Conservation (phyloP, 495 filamentous ascomycete genomes). For the Physcia stellaris region DNA sequence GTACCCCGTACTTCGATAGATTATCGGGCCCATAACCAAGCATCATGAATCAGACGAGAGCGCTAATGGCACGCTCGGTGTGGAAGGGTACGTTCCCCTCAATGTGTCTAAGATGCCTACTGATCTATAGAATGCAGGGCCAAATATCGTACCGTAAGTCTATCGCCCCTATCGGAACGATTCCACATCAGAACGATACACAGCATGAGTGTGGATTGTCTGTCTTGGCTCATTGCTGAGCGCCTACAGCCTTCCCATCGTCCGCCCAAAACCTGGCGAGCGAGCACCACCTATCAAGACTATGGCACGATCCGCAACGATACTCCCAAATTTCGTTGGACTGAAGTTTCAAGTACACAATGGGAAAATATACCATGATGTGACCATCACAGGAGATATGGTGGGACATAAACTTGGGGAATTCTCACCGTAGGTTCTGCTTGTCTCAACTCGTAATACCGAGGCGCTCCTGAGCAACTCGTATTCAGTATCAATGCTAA, state of each 20-base stretch:
- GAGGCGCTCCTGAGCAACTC: too few species aligned
- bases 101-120: not conserved
- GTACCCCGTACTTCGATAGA: too few species aligned
- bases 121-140: slow-evolving; percentile 26
- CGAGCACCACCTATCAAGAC: slow-evolving; percentile 65
- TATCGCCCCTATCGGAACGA: too few species aligned
- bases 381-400: slow-evolving; percentile 92
- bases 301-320: slow-evolving; percentile 79
- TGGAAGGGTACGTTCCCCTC: slow-evolving; percentile 47
- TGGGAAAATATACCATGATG: slow-evolving; percentile 82
- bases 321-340: slow-evolving; percentile 92
- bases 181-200: too few species aligned
- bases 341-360: slow-evolving; percentile 89
- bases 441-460: too few species aligned
- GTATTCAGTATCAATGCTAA: too few species aligned
- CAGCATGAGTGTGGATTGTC: too few species aligned
- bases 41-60: slow-evolving; percentile 47
- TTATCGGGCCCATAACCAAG: not conserved
- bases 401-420: slow-evolving; percentile 96
- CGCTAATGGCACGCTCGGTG: slow-evolving; percentile 50
- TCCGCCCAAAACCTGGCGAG: slow-evolving; percentile 43
- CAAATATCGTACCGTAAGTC: slow-evolving; percentile 41
- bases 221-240: too few species aligned
- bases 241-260: slow-evolving; percentile 31
- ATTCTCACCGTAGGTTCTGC: slow-evolving; percentile 82